Conservation (phyloP, 2,329 filamentous ascomycete genomes). For the Ophiostoma tasmaniense region DNA sequence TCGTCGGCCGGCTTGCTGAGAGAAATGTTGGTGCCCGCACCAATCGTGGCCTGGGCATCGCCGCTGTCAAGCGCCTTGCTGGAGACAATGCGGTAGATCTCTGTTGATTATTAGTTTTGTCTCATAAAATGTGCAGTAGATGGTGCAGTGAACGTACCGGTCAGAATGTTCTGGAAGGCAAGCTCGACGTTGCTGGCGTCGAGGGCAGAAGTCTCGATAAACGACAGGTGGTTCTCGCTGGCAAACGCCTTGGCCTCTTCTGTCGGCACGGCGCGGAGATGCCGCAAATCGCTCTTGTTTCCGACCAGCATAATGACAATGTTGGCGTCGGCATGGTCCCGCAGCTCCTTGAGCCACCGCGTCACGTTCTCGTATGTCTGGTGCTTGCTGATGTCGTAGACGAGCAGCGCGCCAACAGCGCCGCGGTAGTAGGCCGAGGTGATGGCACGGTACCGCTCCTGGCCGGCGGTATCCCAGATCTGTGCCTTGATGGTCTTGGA, state of each 20-base stretch:
- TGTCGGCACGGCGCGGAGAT: conserved; percentile 91
- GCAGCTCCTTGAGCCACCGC: conserved; percentile 96
- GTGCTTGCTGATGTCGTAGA: conserved; percentile 99
- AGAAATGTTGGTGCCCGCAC: conserved; percentile 72
- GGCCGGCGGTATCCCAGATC: conserved; percentile 98
- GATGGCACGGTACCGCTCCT: conserved; percentile 98
- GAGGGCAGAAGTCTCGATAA: conserved; percentile 97
- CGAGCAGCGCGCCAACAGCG: conserved; percentile 90
- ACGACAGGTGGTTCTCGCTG: conserved; percentile 95
- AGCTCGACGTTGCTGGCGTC: conserved; percentile 99
- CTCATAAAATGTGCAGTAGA: background rate
- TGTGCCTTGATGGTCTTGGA: conserved; percentile 99
- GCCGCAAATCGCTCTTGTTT: conserved; percentile 99
- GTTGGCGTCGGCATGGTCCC: conserved; percentile 96
- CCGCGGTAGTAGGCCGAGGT: conserved; percentile 98
- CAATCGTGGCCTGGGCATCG: conserved; percentile 73
- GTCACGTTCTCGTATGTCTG: conserved; percentile 99
- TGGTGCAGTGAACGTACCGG: conserved; percentile 58
- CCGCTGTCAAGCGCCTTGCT: conserved; percentile 93
- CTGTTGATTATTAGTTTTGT: conserved; percentile 41
- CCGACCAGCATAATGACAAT: conserved; percentile 99
- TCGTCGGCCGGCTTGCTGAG: conserved; percentile 79
- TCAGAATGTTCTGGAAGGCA: conserved; percentile 98
- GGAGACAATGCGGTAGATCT: conserved; percentile 99
- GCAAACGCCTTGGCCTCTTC: conserved; percentile 98